phyloP scores from a whole-genome alignment of 345 rosid species.

The Pistacia atlantica region DNA sequence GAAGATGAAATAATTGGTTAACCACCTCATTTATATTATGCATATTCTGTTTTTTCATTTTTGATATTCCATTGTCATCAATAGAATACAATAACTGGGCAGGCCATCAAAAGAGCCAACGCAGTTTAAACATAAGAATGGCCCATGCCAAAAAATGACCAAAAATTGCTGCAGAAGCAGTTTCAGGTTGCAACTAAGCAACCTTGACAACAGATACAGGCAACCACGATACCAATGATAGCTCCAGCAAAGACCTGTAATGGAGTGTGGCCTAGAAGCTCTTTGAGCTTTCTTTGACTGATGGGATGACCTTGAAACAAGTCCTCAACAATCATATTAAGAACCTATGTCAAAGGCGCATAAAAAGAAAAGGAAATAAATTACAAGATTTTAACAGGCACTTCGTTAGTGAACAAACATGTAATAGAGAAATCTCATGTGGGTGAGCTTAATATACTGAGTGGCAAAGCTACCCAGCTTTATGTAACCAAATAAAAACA shows the following conservation, averaged over 20 bases:
- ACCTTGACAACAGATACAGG: conserved; percentile 72
- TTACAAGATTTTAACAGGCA: neutral
- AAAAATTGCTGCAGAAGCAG: conserved; percentile 26
- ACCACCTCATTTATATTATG: neutral
- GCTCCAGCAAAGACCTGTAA: conserved; percentile 94
- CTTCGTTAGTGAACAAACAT: neutral
- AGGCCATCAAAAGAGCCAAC: conserved; percentile 14
- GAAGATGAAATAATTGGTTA: neutral
- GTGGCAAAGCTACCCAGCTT: neutral
- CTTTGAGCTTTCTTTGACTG: conserved; percentile 91
- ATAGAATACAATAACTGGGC: conserved; percentile 15
- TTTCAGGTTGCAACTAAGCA: conserved; percentile 54
- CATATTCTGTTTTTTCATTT: neutral
- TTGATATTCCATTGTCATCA: neutral
- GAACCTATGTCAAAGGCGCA: conserved; percentile 49
- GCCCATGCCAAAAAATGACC: neutral
- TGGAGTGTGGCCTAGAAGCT: conserved; percentile 90
- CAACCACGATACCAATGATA: conserved; percentile 70
- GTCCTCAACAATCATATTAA: conserved; percentile 84
- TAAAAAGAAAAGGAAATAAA: conserved; percentile 1
- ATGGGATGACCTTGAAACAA: conserved; percentile 93
- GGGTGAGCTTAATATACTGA: neutral
- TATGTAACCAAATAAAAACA: neutral
- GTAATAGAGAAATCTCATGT: neutral
- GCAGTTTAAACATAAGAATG: conserved; percentile 11